Evolutionary conservation across 192 early-diverging fungal genomes (phyloP).

Genomic region (Umbelopsis isabellina): DNA sequence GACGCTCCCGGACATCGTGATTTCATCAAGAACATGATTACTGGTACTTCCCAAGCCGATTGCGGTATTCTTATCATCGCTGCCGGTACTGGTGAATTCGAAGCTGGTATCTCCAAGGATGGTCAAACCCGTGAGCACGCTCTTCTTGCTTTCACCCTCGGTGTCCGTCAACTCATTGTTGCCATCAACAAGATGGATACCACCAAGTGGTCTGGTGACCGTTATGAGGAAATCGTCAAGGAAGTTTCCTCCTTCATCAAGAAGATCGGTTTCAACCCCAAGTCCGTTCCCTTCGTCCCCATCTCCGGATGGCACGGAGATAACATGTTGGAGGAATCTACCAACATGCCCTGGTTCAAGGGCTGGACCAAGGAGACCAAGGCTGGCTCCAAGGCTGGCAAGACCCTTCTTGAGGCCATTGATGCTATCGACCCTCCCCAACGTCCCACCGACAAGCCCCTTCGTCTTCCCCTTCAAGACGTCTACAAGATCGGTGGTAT

Average conservation of each 20-base stretch:
- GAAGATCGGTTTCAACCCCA: slow-evolving; percentile 96
- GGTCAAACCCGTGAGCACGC: slow-evolving; percentile 99
- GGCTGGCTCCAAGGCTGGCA: slow-evolving; percentile 63
- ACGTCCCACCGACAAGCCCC: slow-evolving; percentile 91
- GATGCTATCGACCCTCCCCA: slow-evolving; percentile 91
- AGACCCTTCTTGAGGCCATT: slow-evolving; percentile 93
- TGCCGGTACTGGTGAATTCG: slow-evolving; percentile 84
- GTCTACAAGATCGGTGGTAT: slow-evolving; percentile 99
- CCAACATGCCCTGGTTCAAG: slow-evolving; percentile 98
- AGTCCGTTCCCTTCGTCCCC: slow-evolving; percentile 91
- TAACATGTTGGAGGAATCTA: slow-evolving; percentile 95
- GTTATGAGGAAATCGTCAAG: slow-evolving; percentile 97
- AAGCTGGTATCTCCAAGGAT: slow-evolving; percentile 99
- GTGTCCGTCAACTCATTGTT: slow-evolving; percentile 98
- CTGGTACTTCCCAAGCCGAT: slow-evolving; percentile 98
- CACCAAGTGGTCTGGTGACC: slow-evolving; percentile 91
- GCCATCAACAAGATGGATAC: slow-evolving; percentile 99
- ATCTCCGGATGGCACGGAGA: slow-evolving; percentile 99
- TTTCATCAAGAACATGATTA: slow-evolving; percentile 99
- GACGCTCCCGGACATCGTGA: slow-evolving; percentile 99
- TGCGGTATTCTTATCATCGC: slow-evolving; percentile 96
- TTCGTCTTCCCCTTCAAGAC: slow-evolving; percentile 96
- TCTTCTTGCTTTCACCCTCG: slow-evolving; percentile 95
- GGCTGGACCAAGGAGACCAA: slow-evolving; percentile 95
- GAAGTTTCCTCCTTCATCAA: slow-evolving; percentile 95